Conservation (phyloP, 768 basidiomycete genomes). For the Rhizopogon vesiculosus region DNA sequence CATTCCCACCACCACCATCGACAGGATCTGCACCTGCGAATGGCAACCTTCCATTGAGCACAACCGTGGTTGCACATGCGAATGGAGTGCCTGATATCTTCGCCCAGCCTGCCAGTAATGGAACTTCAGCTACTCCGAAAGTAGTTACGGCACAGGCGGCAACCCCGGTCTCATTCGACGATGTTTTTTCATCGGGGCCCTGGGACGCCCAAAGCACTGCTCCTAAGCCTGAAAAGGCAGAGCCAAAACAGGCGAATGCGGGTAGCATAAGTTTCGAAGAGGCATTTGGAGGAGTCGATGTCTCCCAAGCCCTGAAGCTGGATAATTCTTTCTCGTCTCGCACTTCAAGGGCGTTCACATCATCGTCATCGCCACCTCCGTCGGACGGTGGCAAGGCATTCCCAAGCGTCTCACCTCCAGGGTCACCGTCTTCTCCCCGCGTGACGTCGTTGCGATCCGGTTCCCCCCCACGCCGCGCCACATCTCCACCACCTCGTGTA, state of each 20-base stretch:
- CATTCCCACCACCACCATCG: slow-evolving; percentile 24
- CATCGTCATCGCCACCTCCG: slow-evolving; percentile 12
- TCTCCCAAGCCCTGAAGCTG: slow-evolving; percentile 35
- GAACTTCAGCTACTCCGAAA: slow-evolving; percentile 6
- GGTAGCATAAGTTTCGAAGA: slow-evolving; percentile 45
- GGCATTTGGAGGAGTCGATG: slow-evolving; percentile 45
- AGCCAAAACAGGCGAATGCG: slow-evolving; percentile 3
- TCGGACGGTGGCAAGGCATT: slow-evolving; percentile 25
- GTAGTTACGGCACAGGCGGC: slow-evolving; percentile 11
- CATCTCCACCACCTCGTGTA: slow-evolving; percentile 47
- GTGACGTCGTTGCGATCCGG: slow-evolving; percentile 25
- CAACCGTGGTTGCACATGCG: slow-evolving; percentile 1
- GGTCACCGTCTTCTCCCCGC: slow-evolving; percentile 33
- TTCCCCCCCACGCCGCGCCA: slow-evolving; percentile 39
- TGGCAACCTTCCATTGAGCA: slow-evolving; percentile 14
- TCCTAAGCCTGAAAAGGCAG: slow-evolving; percentile 14
- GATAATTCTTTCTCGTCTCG: slow-evolving; percentile 33
- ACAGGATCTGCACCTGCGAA: slow-evolving; percentile 18
- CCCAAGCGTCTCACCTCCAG: slow-evolving; percentile 34
- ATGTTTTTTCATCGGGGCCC: slow-evolving; percentile 36
- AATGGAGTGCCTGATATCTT: slow-evolving; percentile 11
- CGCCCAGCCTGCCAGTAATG: slow-evolving; percentile 9
- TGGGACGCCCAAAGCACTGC: slow-evolving; percentile 2
- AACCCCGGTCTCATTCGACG: slow-evolving; percentile 38
- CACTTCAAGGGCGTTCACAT: slow-evolving; percentile 26